phyloP scores from a whole-genome alignment of 768 basidiomycete species.

The Pleurotus salmoneostramineus region DNA sequence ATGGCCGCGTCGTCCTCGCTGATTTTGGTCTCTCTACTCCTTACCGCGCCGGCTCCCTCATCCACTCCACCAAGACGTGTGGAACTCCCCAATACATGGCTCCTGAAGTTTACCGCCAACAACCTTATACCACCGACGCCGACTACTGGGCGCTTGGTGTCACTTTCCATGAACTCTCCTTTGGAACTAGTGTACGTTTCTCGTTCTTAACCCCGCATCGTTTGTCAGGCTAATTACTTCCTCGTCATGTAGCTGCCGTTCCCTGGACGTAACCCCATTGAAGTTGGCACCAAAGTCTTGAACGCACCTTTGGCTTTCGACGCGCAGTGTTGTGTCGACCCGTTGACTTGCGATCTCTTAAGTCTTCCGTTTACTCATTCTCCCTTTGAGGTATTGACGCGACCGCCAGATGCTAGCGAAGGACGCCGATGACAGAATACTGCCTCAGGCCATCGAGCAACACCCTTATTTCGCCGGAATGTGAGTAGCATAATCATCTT shows the following conservation, averaged over 20 bases:
- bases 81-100: constrained; percentile 29
- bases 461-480: constrained; percentile 27
- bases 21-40: constrained; percentile 8
- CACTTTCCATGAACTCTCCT: constrained; percentile 68
- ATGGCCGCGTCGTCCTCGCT: constrained; percentile 4
- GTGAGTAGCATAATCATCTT: constrained; percentile 21
- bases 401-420: constrained; percentile 22
- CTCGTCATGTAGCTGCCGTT: constrained; percentile 22
- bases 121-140: constrained; percentile 24
- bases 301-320: constrained; percentile 19
- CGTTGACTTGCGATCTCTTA: constrained; percentile 21
- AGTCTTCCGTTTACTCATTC: neutral
- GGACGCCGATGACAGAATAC: constrained; percentile 20
- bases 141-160: constrained; percentile 84
- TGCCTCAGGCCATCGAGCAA: constrained; percentile 21
- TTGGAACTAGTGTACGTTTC: constrained; percentile 42
- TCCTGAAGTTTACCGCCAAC: constrained; percentile 22
- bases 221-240: neutral
- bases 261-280: neutral
- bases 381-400: neutral
- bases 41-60: neutral
- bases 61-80: constrained; percentile 20
- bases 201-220: neutral
- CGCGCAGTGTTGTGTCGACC: constrained; percentile 18
- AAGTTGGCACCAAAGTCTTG: constrained; percentile 16